Evolutionary conservation across 1,139 yeast species (phyloP), one percentile per base, ranked within the genome.

Genomic region (Saccharomyces hybrid): DNA sequence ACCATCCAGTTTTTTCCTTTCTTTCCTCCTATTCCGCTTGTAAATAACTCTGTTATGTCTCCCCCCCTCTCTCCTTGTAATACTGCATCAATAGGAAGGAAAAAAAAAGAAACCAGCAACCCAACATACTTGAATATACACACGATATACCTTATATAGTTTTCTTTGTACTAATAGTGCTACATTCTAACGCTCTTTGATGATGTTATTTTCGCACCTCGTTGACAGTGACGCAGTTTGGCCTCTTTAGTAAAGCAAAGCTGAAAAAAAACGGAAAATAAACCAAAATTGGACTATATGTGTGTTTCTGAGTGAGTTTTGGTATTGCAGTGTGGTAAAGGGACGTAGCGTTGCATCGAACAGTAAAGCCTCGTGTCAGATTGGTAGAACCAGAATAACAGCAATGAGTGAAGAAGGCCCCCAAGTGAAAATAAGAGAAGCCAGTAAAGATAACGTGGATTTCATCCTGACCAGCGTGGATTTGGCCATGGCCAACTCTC

Each of bases 401-500:
- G 52, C 38, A 12, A 67, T 67, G 68, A 71, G 73, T 62, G 77
- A 74, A 63, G 76, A 74, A 54, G 87, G 82, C 51, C 96, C 97
- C 26, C 84, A 88, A 62, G 88, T 93, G 59, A 90, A 95, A 52
- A 93, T 93, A 68, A 83, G 97, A 71, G 86, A 85, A 64, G 82
- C 93, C 29, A 91, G 87, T 50, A 78, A 78, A 60, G 97, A 91
- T 66, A 88, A 84, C 64, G 97, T 93, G 55, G 96, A 93, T 71
- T 87, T 95, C 68, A 89, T 91, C 53, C 74, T 95, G 58, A 81
- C 88, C 55, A 90, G 89, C 66, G 95, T 90, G 50, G 98, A 93
- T 68, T 73, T 95, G 59, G 82, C 97, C 58, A 77, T 93, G 68
- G 99, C 99, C 27, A 95, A 95, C 77, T 87, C 99, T 29, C 66